These are phyloP conservation scores for Phytophthora chlamydospora DNA, from an alignment of 352 stramenopile species.

Conservation along the genomic window DNA sequence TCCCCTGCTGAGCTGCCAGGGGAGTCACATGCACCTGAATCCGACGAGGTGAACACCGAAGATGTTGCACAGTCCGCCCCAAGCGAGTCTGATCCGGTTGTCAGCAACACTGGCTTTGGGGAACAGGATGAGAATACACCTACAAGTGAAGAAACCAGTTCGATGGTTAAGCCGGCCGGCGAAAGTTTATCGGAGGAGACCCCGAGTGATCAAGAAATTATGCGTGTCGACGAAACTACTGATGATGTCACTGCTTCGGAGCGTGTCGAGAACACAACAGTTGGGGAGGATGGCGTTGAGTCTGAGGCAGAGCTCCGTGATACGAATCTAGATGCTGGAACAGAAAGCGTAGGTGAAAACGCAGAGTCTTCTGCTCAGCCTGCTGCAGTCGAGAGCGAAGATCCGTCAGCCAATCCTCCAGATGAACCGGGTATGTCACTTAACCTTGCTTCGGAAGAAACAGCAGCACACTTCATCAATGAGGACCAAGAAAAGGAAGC, in stretches of 20 bases:
- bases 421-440: not conserved
- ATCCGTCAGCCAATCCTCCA: not conserved
- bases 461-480: not conserved
- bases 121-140: slow-evolving; percentile 1
- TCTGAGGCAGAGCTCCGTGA: not conserved
- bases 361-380: slow-evolving; percentile 1
- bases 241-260: not conserved
- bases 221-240: not conserved
- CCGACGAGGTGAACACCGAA: not conserved
- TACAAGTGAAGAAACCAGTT: not conserved
- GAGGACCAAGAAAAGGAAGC: not conserved
- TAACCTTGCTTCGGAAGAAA: slow-evolving; percentile 3
- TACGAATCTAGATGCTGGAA: not conserved
- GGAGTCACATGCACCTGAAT: not conserved
- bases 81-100: not conserved
- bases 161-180: not conserved
- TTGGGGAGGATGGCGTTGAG: not conserved
- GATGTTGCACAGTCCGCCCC: not conserved
- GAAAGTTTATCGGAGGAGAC: not conserved
- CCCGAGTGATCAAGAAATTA: not conserved
- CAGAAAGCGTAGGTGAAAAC: not conserved
- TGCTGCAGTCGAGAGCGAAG: slow-evolving; percentile 6
- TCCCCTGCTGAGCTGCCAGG: not conserved
- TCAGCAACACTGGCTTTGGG: not conserved
- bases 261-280: not conserved